Conservation (phyloP, 1,139 yeast genomes). For the Candida buenavistaensis region DNA sequence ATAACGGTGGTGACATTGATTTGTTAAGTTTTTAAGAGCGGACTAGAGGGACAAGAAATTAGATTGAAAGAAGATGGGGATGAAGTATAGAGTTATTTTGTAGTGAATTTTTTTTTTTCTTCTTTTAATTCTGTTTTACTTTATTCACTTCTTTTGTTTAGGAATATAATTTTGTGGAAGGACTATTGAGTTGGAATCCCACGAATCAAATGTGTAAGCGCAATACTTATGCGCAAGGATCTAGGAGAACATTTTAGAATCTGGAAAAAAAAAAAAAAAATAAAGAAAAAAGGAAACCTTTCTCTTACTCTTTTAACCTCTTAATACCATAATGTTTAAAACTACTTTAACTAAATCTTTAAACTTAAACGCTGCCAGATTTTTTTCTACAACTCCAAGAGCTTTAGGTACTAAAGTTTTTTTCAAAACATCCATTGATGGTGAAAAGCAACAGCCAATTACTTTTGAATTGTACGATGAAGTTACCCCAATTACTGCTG, state of each 20-base stretch:
- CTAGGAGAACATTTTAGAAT: too few relatives aligned
- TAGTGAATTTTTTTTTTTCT: neutral
- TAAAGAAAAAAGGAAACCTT: too few relatives aligned
- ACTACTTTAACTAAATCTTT: constrained; percentile 4
- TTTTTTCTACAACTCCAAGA: constrained; percentile 31
- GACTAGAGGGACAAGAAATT: neutral
- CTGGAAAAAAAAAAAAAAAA: too few relatives aligned
- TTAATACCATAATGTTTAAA: constrained; percentile 1
- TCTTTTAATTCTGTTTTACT: neutral
- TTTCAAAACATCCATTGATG: constrained; percentile 38
- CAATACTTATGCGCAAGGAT: too few relatives aligned
- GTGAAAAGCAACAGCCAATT: constrained; percentile 30
- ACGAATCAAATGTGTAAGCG: too few relatives aligned
- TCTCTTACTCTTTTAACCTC: neutral
- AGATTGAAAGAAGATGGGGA: neutral
- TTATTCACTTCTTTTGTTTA: neutral
- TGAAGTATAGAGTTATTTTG: too few relatives aligned
- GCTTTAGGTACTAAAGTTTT: constrained; percentile 36
- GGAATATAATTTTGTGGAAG: neutral
- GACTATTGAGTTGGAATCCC: too few relatives aligned
- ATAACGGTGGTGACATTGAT: constrained; percentile 28
- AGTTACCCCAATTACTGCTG: constrained; percentile 93
- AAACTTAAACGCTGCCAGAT: constrained; percentile 18
- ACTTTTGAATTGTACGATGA: constrained; percentile 72
- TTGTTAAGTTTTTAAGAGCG: constrained; percentile 33